phyloP scores from a whole-genome alignment of 2,329 filamentous ascomycete species.

The Clarireedia monteithiana region DNA sequence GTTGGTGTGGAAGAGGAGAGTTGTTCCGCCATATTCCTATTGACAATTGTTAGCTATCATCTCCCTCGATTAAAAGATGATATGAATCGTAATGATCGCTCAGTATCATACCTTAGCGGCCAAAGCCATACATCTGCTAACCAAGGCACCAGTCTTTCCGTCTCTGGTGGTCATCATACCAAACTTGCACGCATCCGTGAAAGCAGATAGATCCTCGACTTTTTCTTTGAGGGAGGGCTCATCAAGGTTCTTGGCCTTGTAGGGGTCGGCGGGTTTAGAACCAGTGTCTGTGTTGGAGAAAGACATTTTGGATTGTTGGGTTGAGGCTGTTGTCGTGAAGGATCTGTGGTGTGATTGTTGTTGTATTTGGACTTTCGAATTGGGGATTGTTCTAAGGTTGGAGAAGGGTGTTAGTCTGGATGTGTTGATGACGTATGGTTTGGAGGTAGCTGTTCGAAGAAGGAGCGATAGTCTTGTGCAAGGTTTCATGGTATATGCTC shows the following conservation, averaged over 20 bases:
- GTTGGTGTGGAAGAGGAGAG: constrained; percentile 87
- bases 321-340: background rate
- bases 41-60: background rate
- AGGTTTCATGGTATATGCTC: too few relatives aligned
- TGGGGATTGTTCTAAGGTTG: background rate
- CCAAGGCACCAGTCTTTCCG: constrained; percentile 54
- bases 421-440: background rate
- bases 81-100: background rate
- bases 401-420: background rate
- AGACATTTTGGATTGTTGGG: constrained; percentile 20
- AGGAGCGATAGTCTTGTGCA: background rate
- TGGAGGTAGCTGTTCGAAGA: background rate
- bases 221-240: constrained; percentile 59
- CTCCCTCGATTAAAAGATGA: background rate
- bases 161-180: constrained; percentile 83
- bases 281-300: constrained; percentile 55
- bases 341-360: background rate
- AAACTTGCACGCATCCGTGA: constrained; percentile 69
- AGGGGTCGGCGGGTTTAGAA: constrained; percentile 63
- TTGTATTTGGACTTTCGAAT: background rate
- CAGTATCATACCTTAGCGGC: constrained; percentile 57
- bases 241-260: constrained; percentile 65
- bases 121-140: constrained; percentile 80
- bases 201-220: constrained; percentile 63
- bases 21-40: constrained; percentile 69